phyloP scores from a whole-genome alignment of 1,284 basidiomycete genomes.

The Apiotrichum veenhuisii region DNA sequence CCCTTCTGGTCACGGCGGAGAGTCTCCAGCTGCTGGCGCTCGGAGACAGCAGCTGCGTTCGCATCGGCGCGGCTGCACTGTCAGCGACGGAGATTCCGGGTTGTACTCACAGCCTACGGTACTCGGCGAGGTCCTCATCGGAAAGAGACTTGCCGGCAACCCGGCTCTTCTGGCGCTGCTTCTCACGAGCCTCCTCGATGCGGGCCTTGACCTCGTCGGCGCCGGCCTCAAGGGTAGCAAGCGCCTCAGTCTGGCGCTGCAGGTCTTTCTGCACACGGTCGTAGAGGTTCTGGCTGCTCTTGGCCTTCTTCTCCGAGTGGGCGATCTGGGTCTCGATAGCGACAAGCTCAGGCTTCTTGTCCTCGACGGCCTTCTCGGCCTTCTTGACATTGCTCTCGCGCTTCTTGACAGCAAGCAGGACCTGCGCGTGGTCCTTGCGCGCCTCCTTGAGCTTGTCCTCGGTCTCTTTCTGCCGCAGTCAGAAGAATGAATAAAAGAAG shows the following conservation, averaged over 20 bases:
- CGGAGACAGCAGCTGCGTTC: constrained; percentile 72
- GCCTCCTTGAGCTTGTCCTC: constrained; percentile 72
- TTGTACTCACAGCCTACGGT: constrained; percentile 67
- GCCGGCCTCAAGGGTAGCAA: constrained; percentile 62
- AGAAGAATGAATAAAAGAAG: neutral
- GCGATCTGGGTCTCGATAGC: constrained; percentile 79
- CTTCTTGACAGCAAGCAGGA: constrained; percentile 66
- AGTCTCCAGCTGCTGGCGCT: constrained; percentile 80
- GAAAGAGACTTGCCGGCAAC: constrained; percentile 69
- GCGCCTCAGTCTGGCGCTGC: constrained; percentile 61
- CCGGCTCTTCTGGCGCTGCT: constrained; percentile 68
- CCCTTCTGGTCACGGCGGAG: constrained; percentile 80
- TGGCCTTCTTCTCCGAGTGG: constrained; percentile 73
- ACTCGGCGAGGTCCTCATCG: constrained; percentile 80
- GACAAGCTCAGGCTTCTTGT: constrained; percentile 77
- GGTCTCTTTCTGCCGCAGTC: constrained; percentile 42
- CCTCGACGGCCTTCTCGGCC: constrained; percentile 76
- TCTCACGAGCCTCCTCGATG: constrained; percentile 75
- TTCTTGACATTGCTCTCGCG: constrained; percentile 74
- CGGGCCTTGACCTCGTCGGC: constrained; percentile 64
- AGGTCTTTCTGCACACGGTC: constrained; percentile 68
- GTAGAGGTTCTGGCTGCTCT: constrained; percentile 62
- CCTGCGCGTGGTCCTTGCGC: constrained; percentile 73
- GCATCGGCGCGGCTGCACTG: constrained; percentile 50
- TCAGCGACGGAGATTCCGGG: neutral